Conservation (phyloP, 1,284 basidiomycete genomes). For the Trametes hirsuta region DNA sequence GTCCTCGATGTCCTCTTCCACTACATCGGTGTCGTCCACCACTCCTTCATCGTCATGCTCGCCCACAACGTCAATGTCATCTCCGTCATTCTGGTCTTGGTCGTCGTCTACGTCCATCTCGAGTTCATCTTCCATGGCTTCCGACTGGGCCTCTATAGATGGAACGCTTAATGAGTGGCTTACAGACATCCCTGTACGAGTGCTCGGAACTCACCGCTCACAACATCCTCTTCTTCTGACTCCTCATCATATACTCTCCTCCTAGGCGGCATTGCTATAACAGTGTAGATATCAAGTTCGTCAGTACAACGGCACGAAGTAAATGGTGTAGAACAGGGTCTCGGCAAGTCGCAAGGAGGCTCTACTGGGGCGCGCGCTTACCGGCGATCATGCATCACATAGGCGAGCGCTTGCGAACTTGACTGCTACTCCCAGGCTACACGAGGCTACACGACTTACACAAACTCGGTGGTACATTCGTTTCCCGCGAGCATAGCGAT, state of each 20-base stretch:
- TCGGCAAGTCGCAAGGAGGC: no score
- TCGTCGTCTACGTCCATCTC: slow-evolving; percentile 37
- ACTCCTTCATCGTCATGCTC: slow-evolving; percentile 40
- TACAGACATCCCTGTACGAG: neutral
- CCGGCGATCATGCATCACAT: no score
- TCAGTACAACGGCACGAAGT: no score
- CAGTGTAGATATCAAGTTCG: no score
- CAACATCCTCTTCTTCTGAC: slow-evolving; percentile 26
- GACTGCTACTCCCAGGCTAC: no score
- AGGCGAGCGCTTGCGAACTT: no score
- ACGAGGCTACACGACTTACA: no score
- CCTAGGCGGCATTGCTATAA: slow-evolving; percentile 19
- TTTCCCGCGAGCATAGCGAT: no score
- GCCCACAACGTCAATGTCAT: slow-evolving; percentile 31
- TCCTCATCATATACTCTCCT: slow-evolving; percentile 26
- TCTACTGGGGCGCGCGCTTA: no score
- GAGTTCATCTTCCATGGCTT: slow-evolving; percentile 28
- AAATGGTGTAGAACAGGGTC: no score
- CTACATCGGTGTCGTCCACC: slow-evolving; percentile 36
- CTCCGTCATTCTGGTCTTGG: slow-evolving; percentile 27
- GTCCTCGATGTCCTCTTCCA: slow-evolving; percentile 38
- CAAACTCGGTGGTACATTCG: no score
- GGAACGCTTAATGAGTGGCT: neutral
- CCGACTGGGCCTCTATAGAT: slow-evolving; percentile 23
- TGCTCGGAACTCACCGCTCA: slow-evolving; percentile 24